Conservation (phyloP, 306 rosid genomes). For the Glycine soja region DNA sequence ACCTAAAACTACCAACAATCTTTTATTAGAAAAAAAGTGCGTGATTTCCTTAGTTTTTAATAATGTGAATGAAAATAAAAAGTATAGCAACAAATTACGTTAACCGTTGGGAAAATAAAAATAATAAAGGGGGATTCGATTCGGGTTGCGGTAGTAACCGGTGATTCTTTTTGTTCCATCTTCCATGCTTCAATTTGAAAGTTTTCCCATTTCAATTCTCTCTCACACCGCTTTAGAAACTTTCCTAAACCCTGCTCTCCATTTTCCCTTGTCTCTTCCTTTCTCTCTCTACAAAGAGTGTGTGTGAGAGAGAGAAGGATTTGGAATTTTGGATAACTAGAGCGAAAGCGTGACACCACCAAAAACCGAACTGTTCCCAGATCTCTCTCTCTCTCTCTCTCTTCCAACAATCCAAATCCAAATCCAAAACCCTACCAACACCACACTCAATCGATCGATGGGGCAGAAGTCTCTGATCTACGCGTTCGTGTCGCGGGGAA, state of each 20-base stretch:
- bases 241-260: neutral
- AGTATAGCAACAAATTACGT: neutral
- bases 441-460: conserved; percentile 34
- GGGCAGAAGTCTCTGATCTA: conserved; percentile 59
- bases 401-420: neutral
- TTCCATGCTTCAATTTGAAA: neutral
- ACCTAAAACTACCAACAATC: too few relatives aligned
- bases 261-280: neutral
- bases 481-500: conserved; percentile 61
- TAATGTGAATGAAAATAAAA: too few relatives aligned
- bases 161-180: too few relatives aligned
- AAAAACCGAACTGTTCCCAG: conserved; percentile 1
- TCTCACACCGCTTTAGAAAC: neutral
- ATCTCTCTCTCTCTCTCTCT: conserved; percentile 19
- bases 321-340: neutral
- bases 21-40: too few relatives aligned
- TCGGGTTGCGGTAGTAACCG: too few relatives aligned
- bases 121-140: neutral
- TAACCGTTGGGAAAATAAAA: neutral
- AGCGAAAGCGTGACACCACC: neutral
- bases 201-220: neutral
- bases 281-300: conserved; percentile 20
- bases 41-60: too few relatives aligned
- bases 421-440: neutral
- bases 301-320: neutral